Conservation (phyloP, 139 green algal genomes). For the Pedinophyceae sp. region DNA sequence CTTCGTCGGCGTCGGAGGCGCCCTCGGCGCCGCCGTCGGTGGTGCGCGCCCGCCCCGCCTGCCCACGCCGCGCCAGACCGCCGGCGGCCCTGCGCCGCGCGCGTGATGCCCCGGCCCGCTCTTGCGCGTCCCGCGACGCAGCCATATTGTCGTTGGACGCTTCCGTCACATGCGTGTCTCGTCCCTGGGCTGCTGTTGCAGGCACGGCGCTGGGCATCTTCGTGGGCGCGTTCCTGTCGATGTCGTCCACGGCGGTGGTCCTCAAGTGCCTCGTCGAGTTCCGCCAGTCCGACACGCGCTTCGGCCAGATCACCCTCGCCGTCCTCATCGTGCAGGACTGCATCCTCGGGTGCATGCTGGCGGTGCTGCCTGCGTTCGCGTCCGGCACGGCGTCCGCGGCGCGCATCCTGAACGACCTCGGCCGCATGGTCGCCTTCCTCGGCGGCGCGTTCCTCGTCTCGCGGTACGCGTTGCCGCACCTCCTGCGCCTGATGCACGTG, state of each 20-base stretch:
- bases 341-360: constrained; percentile 26
- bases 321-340: constrained; percentile 28
- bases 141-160: no score
- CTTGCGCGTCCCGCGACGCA: no score
- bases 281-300: constrained; percentile 9
- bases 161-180: no score
- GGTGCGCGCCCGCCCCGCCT: no score
- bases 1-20: constrained; percentile 11
- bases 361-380: constrained; percentile 19
- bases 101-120: no score
- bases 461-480: constrained; percentile 7
- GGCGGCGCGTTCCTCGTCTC: constrained; percentile 7
- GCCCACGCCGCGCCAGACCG: no score
- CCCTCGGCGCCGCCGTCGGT: no score
- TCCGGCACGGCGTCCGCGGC: constrained; percentile 7
- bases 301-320: constrained; percentile 13
- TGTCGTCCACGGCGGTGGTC: constrained; percentile 31
- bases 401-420: constrained; percentile 4
- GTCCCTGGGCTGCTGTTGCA: no score
- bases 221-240: constrained; percentile 34
- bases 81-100: no score
- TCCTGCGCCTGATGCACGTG: constrained; percentile 14
- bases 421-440: constrained; percentile 10
- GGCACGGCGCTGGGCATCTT: constrained; percentile 29
- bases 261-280: constrained; percentile 27